Base-by-base conservation (phyloP, 2,329 filamentous ascomycete species). In the Talaromyces sp. region DNA sequence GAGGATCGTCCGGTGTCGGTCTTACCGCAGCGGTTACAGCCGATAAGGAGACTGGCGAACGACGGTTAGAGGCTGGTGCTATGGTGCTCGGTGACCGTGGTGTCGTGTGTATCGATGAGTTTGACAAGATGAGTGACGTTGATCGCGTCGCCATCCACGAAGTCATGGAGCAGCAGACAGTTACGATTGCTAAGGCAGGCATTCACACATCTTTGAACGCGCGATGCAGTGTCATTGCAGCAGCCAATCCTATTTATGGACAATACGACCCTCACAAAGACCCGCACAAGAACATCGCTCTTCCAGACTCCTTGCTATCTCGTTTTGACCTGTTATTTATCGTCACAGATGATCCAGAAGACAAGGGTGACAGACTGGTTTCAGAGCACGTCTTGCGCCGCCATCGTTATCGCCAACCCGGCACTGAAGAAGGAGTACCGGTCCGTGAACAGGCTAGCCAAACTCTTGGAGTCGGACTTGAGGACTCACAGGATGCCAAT, bases 91-190 rank as follows among this genome's bases (percentile, higher is more conserved):
- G 88, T 64, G 95, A 99, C 74, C 89, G 95, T 64, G 95, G 95
- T 67, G 93, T 99, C 11, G 95, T 99, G 35, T 99, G 95, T 80
- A 99, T 99, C 66, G 95, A 99, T 73, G 95, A 99, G 71, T 99
- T 99, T 68, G 95, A 99, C 80, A 99, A 99, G 77, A 99, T 99
- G 95, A 97, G 92, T 60, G 95, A 99, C 72, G 89, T 98, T 61
- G 95, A 99, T 76, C 87, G 95, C 73, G 95, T 99, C 4, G 95
- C 95, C 53, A 99, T 99, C 68, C 95, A 99, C 84, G 95, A 99
- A 90, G 95, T 99, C 66, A 99, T 99, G 95, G 95, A 99, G 78
- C 95, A 99, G 79, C 95, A 99, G 78, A 99, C 95, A 0, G 95
- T 99, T 63, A 99, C 95, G 14, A 99, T 99, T 70, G 95, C 95